These are phyloP conservation scores for Fraxinus cuspidata DNA, from an alignment of 257 asterid genomes.

Conservation along the genomic window DNA sequence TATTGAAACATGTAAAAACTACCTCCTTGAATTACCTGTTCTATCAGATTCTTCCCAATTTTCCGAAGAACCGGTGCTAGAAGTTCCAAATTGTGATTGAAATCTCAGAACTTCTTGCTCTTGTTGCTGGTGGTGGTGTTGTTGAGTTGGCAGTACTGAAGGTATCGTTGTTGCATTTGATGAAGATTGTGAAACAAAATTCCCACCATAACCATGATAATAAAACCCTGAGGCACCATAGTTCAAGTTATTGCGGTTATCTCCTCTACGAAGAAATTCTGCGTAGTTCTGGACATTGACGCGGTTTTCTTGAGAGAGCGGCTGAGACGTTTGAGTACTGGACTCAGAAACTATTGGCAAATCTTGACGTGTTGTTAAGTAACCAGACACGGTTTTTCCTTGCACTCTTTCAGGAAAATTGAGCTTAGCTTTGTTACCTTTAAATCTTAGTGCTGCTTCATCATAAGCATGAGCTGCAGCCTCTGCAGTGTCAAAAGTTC, in stretches of 20 bases:
- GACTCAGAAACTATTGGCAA: background rate
- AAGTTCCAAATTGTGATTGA: constrained; percentile 31
- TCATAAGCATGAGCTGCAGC: constrained; percentile 82
- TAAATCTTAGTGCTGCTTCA: constrained; percentile 77
- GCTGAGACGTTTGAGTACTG: constrained; percentile 8
- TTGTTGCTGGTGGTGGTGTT: constrained; percentile 18
- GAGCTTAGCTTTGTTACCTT: constrained; percentile 85
- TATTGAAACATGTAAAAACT: constrained; percentile 14
- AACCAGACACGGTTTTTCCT: constrained; percentile 39
- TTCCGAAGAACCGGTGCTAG: constrained; percentile 28
- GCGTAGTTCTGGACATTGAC: constrained; percentile 36
- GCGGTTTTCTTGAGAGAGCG: constrained; percentile 11
- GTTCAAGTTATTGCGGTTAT: constrained; percentile 2
- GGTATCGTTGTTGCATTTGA: constrained; percentile 22
- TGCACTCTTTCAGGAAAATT: constrained; percentile 85
- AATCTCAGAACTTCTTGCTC: constrained; percentile 33
- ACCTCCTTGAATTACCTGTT: constrained; percentile 33
- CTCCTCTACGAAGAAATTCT: constrained; percentile 31
- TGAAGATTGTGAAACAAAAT: constrained; percentile 33
- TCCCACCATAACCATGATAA: constrained; percentile 24
- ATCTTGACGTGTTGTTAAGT: constrained; percentile 32
- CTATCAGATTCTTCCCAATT: constrained; percentile 40
- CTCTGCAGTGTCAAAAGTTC: constrained; percentile 74
- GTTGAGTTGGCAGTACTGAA: constrained; percentile 17
- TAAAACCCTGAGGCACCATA: constrained; percentile 15